Conservation (phyloP, 164 flowering plant genomes). For the Chimonanthus praecox region DNA sequence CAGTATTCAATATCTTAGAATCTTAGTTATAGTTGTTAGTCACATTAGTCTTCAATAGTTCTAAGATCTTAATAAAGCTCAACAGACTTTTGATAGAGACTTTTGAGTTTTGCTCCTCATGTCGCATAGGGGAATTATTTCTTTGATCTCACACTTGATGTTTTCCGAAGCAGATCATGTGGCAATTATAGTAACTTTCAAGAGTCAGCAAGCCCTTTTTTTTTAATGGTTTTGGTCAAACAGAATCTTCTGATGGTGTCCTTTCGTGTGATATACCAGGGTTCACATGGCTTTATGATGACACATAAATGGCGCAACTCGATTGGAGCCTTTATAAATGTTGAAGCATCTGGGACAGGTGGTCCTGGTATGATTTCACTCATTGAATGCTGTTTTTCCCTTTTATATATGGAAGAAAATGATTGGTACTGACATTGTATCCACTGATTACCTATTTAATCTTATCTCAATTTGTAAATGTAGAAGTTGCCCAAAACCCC, state of each 20-base stretch:
- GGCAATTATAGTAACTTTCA: not conserved
- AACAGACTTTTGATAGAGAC: too few relatives aligned
- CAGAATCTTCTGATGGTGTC: not conserved
- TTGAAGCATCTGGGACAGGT: slow-evolving; percentile 95
- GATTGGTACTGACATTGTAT: too few relatives aligned
- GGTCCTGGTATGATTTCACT: slow-evolving; percentile 55
- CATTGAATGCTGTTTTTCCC: not conserved
- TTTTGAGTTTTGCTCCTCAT: too few relatives aligned
- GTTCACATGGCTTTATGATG: slow-evolving; percentile 93
- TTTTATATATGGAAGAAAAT: too few relatives aligned
- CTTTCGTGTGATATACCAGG: slow-evolving; percentile 34
- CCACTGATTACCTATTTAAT: too few relatives aligned
- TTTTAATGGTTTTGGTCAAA: not conserved
- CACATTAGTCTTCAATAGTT: too few relatives aligned
- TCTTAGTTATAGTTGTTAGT: too few relatives aligned
- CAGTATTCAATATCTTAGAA: too few relatives aligned
- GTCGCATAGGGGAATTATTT: too few relatives aligned
- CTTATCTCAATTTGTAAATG: too few relatives aligned
- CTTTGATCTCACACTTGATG: not conserved
- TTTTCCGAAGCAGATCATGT: not conserved
- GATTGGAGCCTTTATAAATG: slow-evolving; percentile 86
- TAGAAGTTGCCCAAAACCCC: too few relatives aligned
- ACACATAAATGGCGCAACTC: slow-evolving; percentile 77
- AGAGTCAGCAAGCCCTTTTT: not conserved
- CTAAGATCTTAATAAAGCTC: too few relatives aligned